Base-by-base conservation (phyloP, 2,329 filamentous ascomycete genomes). In the Geoglossum cookeanum region DNA sequence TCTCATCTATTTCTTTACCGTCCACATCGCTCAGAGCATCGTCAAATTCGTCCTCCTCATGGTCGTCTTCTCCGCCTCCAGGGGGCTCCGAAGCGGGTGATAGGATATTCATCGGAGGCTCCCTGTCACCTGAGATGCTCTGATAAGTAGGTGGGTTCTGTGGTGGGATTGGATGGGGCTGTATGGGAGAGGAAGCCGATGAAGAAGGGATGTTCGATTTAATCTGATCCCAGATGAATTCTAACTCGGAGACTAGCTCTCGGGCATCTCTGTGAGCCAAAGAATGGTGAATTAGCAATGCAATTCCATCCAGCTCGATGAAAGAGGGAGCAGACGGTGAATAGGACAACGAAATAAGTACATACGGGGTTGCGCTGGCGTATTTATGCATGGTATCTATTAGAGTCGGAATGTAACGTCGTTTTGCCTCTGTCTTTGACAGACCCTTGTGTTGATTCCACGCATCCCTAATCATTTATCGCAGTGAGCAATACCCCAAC, bases 201-300 rank as follows among this genome's bases (percentile, higher is more conserved):
- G 78, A 80, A 3, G 84, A 80, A 9, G 80, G 69, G 7, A 75
- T 80, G 64, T 91, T 96, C 63, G 84, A 85, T 69, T 92, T 94
- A 64, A 98, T 91, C 69, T 97, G 92, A 64, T 96, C 89, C 92
- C 92, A 98, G 44, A 98, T 91, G 65, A 97, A 98, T 71, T 98
- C 92, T n/a, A 98, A 79, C 69, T 98, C 92, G 8, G 83, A 78
- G 42, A 97, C 90, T 44, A 98, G 77, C 70, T 94, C 90, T 59
- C 84, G 79, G 6, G 88, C 88, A 67, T 95, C 89, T 54, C 79
- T 83, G 61, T 57, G 30, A 55, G 37, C 30, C 3, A 13, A 44
- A n/a, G 5, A 9, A 1, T 22, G 22, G 22, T 22, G 22, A 22
- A 22, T 22, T 22, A 22, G 22, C 22, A 22, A 22, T 22, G 22